Evolutionary conservation across 768 basidiomycete species (phyloP), one percentile per base, ranked within the genome.

Genomic region (Serpula lacrymans): DNA sequence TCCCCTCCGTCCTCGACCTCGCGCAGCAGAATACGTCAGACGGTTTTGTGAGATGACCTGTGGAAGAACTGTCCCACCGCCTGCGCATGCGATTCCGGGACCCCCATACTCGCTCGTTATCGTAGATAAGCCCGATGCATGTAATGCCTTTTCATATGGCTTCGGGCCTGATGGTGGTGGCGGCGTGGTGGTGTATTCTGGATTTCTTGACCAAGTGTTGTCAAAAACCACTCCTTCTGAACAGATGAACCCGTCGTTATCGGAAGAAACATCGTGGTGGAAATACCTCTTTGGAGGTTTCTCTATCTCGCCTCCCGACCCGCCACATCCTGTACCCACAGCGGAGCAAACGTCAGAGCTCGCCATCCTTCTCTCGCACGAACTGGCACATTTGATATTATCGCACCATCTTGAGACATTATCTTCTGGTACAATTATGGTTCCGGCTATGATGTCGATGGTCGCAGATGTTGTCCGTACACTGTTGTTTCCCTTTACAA

Each of bases 101-200:
- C 88, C 91, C 21, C 92, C 92, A 0, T 98, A 94, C 58, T 87
- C 89, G 24, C 67, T 99, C 5, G 72, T 99, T 31, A 60, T 99
- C n/a, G 79, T 95, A 33, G 89, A 97, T 37, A 81, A 83, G 45
- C 83, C 89, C 1, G 84, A 88, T 44, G 71, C 80, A 2, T 74
- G 79, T 7, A 99, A 97, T 54, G 95, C 96, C 1, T 96, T 99
- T 60, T 89, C 87, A 1, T 97, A 94, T 56, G 95, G 95, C 2
- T 98, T 97, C 50, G 91, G 91, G 10, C 85, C 89, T 3, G 80
- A 92, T 52, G 87, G 89, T 26, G 89, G 84, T 1, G 93, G 91
- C 43, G 95, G 96, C 5, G 78, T 99, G 43, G 94, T 98, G 40
- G 80, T 99, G 7, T 97, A 90, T 61, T 89, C 88, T 10, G 95